Evolutionary conservation across 345 rosid species (phyloP), one percentile per base, ranked within the genome.

Genomic region (Cardamine occulta): DNA sequence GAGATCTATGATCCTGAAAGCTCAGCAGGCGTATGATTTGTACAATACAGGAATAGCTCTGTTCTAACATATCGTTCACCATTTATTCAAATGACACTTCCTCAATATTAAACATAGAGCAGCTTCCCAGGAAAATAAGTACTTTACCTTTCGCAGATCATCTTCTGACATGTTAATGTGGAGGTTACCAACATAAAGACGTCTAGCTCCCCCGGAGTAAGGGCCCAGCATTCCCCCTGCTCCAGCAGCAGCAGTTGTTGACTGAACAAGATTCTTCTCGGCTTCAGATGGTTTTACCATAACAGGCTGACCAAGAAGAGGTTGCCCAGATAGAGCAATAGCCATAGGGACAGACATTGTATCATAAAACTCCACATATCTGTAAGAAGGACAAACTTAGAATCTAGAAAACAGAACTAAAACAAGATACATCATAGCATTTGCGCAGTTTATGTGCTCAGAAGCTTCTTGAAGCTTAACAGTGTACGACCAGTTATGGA

Each of bases 241-340:
- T 64, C 78, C 90, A 81, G 90, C 83, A 11, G 84, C 87, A 73
- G 93, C 74, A 64, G 91, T 53, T 60, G 98, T 90, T 57, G 98
- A 87, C 87, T 95, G 99, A 80, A 88, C 97, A 70, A 95, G 91
- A 80, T 95, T 95, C 83, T 92, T 95, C 81, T 95, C 99, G n/a
- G 99, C 99, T 84, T 95, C 99, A 17, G 97, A 95, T 47, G 99
- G 97, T 73, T 95, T 95, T 74, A 95, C 99, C 99, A 95, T 95
- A 71, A 95, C 97, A 24, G 96, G 91, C 79, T 81, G 87, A 75
- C 99, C 94, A 84, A 86, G 98, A 74, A 95, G 99, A 70, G 83
- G 94, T 80, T 95, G 99, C 56, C 99, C 99, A 74, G 96, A 92
- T 75, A 95, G 91, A 67, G 99, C 98, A 75, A 95, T 95, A 39